These are phyloP conservation scores for Cicer arietinum DNA, from an alignment of 306 rosid species.

Conservation along the genomic window DNA sequence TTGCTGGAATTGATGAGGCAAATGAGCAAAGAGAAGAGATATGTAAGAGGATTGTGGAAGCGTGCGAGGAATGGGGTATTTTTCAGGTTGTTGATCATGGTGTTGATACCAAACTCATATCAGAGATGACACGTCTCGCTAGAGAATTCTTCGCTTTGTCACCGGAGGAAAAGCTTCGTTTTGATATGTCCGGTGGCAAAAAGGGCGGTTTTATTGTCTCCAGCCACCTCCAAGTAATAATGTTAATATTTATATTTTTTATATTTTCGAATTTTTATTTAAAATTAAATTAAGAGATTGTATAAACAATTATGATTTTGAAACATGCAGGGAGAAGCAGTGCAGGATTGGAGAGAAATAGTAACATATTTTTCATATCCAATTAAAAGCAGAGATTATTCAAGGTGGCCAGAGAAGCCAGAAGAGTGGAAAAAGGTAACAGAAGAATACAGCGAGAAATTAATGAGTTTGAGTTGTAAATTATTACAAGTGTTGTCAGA, in stretches of 20 bases:
- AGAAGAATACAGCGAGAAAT: constrained; percentile 63
- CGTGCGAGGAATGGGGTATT: constrained; percentile 83
- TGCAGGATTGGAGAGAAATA: constrained; percentile 83
- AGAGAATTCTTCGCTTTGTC: constrained; percentile 65
- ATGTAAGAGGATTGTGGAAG: constrained; percentile 65
- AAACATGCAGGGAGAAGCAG: constrained; percentile 64
- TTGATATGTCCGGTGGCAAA: constrained; percentile 82
- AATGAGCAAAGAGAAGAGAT: constrained; percentile 55
- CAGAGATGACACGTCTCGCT: constrained; percentile 65
- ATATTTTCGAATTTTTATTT: too few relatives aligned
- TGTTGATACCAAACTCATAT: constrained; percentile 55
- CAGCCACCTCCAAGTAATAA: constrained; percentile 73
- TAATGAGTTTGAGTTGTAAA: constrained; percentile 70
- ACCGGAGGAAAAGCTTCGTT: constrained; percentile 75
- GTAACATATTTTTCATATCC: constrained; percentile 79
- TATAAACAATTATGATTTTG: too few relatives aligned
- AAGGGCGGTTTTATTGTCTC: constrained; percentile 88
- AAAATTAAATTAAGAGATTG: too few relatives aligned
- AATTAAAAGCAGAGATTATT: constrained; percentile 54
- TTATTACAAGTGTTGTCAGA: constrained; percentile 70
- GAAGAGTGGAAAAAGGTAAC: constrained; percentile 69
- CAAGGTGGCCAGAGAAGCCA: constrained; percentile 86
- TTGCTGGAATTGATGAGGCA: constrained; percentile 62
- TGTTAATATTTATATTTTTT: too few relatives aligned
- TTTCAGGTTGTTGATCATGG: constrained; percentile 83